Evolutionary conservation across 2,329 filamentous ascomycete species (phyloP).

Genomic region (Aspergillus puulaauensis): DNA sequence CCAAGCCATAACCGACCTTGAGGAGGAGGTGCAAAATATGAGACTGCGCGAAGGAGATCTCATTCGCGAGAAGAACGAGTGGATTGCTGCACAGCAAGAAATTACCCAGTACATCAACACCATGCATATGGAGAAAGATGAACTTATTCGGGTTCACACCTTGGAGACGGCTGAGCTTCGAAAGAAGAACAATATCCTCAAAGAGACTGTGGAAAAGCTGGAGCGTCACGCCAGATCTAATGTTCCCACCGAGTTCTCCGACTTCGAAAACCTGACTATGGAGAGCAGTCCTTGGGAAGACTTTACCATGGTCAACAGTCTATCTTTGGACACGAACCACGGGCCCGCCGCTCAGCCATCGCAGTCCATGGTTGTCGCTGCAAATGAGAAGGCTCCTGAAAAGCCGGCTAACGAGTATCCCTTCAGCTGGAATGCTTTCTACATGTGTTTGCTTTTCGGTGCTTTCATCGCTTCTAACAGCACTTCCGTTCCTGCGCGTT

Average conservation of each 20-base stretch:
- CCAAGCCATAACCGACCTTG: constrained; percentile 71
- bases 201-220: constrained; percentile 60
- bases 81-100: constrained; percentile 71
- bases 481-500: constrained; percentile 58
- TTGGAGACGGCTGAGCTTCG: constrained; percentile 87
- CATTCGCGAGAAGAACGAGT: constrained; percentile 59
- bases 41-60: constrained; percentile 58
- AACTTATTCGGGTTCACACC: constrained; percentile 84
- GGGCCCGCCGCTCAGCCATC: constrained; percentile 22
- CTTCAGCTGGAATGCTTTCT: constrained; percentile 66
- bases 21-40: constrained; percentile 71
- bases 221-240: constrained; percentile 38
- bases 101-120: constrained; percentile 73
- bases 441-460: constrained; percentile 94
- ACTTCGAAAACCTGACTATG: constrained; percentile 83
- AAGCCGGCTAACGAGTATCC: constrained; percentile 65
- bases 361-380: constrained; percentile 37
- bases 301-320: constrained; percentile 72
- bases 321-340: constrained; percentile 41
- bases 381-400: constrained; percentile 40
- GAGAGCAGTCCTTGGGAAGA: constrained; percentile 75
- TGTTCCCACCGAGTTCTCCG: constrained; percentile 70
- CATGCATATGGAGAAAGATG: constrained; percentile 83
- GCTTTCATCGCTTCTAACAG: constrained; percentile 92
- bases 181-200: constrained; percentile 83